Percentiles rank a stretch among this genome's conserved stretches.
Evolutionary conservation across 2,329 filamentous ascomycete species (phyloP).

Genomic region (Trichoderma asperellum): DNA sequence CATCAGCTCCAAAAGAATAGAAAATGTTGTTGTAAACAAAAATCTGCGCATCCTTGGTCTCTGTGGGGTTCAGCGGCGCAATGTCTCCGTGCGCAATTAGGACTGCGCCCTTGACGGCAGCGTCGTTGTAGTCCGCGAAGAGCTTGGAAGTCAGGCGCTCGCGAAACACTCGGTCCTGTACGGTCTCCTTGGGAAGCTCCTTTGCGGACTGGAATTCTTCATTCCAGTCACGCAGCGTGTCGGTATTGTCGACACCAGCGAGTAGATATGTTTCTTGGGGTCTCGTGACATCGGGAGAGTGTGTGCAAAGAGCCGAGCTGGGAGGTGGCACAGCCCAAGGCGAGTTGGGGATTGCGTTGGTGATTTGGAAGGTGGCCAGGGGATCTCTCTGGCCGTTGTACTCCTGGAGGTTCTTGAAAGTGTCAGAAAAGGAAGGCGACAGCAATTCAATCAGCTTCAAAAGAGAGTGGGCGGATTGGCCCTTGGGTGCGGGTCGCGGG

Average conservation of each 20-base stretch:
- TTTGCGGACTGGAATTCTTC: constrained; percentile 97
- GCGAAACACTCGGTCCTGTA: constrained; percentile 94
- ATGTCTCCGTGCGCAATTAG: constrained; percentile 92
- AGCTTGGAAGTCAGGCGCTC: constrained; percentile 93
- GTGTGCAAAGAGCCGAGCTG: constrained; percentile 65
- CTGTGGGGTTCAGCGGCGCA: constrained; percentile 90
- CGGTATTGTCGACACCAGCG: constrained; percentile 87
- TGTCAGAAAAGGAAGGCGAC: constrained; percentile 78
- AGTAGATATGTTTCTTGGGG: constrained; percentile 93
- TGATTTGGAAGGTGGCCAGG: constrained; percentile 90
- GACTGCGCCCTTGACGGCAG: constrained; percentile 87
- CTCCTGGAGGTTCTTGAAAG: constrained; percentile 80
- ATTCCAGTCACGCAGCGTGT: constrained; percentile 97
- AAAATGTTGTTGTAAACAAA: constrained; percentile 99
- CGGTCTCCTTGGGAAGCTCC: constrained; percentile 88
- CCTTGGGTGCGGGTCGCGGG: constrained; percentile 78
- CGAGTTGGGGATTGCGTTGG: constrained; percentile 87
- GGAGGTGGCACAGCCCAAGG: constrained; percentile 85
- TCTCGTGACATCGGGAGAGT: constrained; percentile 82
- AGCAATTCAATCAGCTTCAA: constrained; percentile 76
- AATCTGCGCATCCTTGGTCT: constrained; percentile 90
- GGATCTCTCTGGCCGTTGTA: constrained; percentile 85
- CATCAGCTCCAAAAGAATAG: constrained; percentile 97
- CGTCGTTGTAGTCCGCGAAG: constrained; percentile 97
- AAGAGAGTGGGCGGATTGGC: constrained; percentile 80